Base-by-base conservation (phyloP, 768 basidiomycete genomes). In the Termitomyces titanicus region DNA sequence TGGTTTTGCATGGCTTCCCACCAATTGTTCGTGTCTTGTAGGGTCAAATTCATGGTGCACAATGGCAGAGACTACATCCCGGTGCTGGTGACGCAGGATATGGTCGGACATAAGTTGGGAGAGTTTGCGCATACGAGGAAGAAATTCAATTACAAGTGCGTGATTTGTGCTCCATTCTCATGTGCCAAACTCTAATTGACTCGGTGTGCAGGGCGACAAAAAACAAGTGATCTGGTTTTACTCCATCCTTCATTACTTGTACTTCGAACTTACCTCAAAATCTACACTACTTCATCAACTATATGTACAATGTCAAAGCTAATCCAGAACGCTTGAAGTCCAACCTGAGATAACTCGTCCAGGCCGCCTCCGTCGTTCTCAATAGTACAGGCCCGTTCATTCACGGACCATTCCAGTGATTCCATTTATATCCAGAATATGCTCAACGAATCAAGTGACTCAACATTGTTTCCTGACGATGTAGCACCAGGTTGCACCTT, bases 31-130 rank as follows among this genome's bases (percentile, higher is more conserved):
- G 35, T 45, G 44, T 11, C 34, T 5, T 12, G 3, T 66, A 95
- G 94, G 3, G 75, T 95, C 34, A 83, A 85, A 37, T 98, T 99
- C 69, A 74, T 90, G 70, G 92, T 99, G 2, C 94, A 99, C 72
- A 98, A 98, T 61, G 96, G 96, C 34, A 92, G 87, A 72, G 84
- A 92, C 63, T 96, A 93, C 69, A 55, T 87, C 5, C 94, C 94
- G 0, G 88, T 99, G 38, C 72, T 79, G 42, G 79, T 99, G 60
- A 94, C 91, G 3, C 92, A 95, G 68, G 96, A 98, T 70, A 98
- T 98, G 96, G 93, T 99, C 1, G 96, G 96, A 0, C 95, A 99
- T 70, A 99, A 99, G 70, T 72, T 98, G 50, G 96, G 96, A 51
- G 94, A 98, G 77, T 98, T 98, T 70, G 76, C 93, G 38, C 83